Evolutionary conservation across 805 yeast genomes (phyloP).

Genomic region (Babjeviella inositovora): DNA sequence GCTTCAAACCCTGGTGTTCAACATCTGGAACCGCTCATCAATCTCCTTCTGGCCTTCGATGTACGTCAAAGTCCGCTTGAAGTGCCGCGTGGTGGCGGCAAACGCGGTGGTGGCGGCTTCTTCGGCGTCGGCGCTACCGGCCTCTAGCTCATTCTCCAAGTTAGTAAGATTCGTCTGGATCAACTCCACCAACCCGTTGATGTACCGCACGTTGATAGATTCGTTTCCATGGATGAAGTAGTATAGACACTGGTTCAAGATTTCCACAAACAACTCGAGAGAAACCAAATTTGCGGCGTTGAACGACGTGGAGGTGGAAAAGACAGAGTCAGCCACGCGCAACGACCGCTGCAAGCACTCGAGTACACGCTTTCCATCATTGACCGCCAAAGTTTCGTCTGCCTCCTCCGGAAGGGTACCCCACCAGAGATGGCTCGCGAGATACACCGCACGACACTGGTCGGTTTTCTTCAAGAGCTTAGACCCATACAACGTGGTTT

Average conservation of each 20-base stretch:
- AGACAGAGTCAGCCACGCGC: conserved; percentile 85
- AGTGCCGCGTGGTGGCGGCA: conserved; percentile 31
- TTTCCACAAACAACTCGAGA: conserved; percentile 76
- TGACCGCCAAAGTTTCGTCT: conserved; percentile 11
- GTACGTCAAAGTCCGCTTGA: conserved; percentile 58
- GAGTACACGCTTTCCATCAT: conserved; percentile 56
- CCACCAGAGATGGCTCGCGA: conserved; percentile 92
- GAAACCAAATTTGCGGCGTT: conserved; percentile 47
- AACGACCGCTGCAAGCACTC: conserved; percentile 84
- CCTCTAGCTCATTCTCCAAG: conserved; percentile 9
- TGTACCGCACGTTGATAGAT: conserved; percentile 52
- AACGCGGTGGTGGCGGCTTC: conserved; percentile 8
- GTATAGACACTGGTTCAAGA: conserved; percentile 71
- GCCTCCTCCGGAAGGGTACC: conserved; percentile 38
- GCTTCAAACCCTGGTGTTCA: too few relatives aligned
- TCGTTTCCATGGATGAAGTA: conserved; percentile 72
- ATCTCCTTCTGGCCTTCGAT: conserved; percentile 50
- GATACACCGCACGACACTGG: conserved; percentile 82
- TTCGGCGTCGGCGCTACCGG: conserved; percentile 5
- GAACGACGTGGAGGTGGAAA: conserved; percentile 63
- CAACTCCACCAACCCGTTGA: conserved; percentile 76
- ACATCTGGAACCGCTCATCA: conserved; percentile 56
- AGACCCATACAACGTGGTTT: conserved; percentile 77
- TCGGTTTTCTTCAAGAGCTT: conserved; percentile 83
- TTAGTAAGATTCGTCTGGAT: conserved; percentile 50